Percentiles rank a stretch among this genome's conserved stretches.
Conservation (phyloP, 1,284 basidiomycete genomes). For the Gastroboletus turbinatus region DNA sequence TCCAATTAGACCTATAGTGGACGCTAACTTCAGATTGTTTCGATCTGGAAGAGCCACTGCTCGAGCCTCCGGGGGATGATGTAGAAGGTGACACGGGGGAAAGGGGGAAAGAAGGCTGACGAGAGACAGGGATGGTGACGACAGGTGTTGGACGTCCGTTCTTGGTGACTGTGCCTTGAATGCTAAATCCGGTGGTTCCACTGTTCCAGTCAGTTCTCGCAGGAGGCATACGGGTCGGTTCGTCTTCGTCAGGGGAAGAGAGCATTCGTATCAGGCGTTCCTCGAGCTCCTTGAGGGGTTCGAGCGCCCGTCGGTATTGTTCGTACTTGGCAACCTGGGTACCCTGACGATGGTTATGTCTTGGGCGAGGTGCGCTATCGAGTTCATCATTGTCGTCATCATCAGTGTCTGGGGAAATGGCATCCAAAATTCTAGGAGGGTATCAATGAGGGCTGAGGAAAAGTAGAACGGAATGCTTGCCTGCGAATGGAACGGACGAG, state of each 20-base stretch:
- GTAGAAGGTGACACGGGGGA: constrained; percentile 39
- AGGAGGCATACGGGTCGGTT: constrained; percentile 48
- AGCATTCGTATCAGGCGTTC: constrained; percentile 63
- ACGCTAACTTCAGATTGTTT: constrained; percentile 57
- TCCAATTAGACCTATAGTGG: constrained; percentile 68
- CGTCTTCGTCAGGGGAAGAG: constrained; percentile 57
- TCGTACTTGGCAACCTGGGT: constrained; percentile 60
- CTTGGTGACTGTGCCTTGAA: constrained; percentile 14
- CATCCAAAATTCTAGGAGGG: constrained; percentile 64
- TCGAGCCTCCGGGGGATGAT: constrained; percentile 34
- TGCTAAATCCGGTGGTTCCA: constrained; percentile 16
- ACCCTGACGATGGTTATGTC: constrained; percentile 44
- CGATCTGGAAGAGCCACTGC: constrained; percentile 34
- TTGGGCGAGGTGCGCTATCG: constrained; percentile 48
- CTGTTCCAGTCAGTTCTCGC: constrained; percentile 35
- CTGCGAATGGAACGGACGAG: constrained; percentile 75
- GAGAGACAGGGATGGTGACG: constrained; percentile 46
- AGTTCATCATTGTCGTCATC: constrained; percentile 49
- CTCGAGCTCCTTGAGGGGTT: constrained; percentile 66
- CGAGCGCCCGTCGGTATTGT: constrained; percentile 55
- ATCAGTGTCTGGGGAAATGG: constrained; percentile 65
- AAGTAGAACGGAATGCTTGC: constrained; percentile 36
- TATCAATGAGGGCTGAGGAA: constrained; percentile 1
- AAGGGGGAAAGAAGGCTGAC: constrained; percentile 30
- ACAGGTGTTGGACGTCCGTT: constrained; percentile 49